Evolutionary conservation across 805 yeast genomes (phyloP).

Genomic region (Kodamaea fukazawae): DNA sequence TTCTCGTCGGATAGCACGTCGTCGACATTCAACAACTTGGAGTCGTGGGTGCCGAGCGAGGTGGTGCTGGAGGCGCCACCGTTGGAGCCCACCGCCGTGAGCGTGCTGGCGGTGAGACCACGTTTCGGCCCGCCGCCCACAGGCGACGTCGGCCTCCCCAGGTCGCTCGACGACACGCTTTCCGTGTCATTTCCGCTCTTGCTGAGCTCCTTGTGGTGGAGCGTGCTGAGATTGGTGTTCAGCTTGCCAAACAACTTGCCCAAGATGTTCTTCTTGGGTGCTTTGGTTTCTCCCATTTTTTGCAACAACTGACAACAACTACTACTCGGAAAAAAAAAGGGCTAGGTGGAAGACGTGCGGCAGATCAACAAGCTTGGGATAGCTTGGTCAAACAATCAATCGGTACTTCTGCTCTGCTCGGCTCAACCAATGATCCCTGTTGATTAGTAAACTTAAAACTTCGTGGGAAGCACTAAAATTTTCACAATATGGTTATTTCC

Average conservation of each 20-base stretch:
- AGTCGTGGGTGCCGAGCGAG: not conserved
- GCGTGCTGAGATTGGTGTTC: constrained; percentile 15
- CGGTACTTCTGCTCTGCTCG: no score
- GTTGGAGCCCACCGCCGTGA: not conserved
- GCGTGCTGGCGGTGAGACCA: not conserved
- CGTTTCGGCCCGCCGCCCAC: not conserved
- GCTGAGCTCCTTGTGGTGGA: constrained; percentile 2
- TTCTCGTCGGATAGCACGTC: constrained; percentile 7
- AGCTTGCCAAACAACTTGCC: constrained; percentile 27
- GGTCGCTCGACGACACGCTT: no score
- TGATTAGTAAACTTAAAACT: no score
- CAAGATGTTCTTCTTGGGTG: constrained; percentile 22
- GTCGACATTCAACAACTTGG: not conserved
- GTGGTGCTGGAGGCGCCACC: not conserved
- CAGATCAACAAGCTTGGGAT: no score
- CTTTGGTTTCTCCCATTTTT: constrained; percentile 20
- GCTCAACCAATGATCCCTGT: no score
- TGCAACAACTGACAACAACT: not conserved
- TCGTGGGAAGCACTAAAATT: no score
- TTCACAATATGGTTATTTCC: no score
- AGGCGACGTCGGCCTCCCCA: constrained; percentile 8
- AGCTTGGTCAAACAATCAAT: no score
- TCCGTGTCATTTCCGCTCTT: no score
- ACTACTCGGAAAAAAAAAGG: no score
- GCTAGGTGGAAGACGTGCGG: no score